Evolutionary conservation across 129 eudicot species (phyloP), one percentile per base, ranked within the genome.

Genomic region (Chrysanthemum makinoi): DNA sequence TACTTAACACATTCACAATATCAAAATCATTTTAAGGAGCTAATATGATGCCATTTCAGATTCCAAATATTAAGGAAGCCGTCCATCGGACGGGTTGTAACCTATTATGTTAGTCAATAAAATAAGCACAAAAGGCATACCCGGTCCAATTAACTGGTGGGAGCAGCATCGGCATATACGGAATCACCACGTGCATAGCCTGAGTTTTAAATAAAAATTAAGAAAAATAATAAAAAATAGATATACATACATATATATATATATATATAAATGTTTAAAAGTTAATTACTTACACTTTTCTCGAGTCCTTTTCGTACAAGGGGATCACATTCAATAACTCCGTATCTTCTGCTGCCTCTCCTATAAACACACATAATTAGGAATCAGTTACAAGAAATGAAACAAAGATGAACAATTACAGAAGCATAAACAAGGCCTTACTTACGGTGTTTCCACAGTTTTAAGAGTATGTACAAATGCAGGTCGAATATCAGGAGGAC

Each of bases 101-200:
- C 24, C 24, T 22, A 22, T 22, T 35, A 55, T 13, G 22, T 58
- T 68, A 62, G 15, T 52, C 57, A 52, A 52, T 52, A n/a, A 10
- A 69, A 16, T 1, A 61, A 30, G 14, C 19, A 11, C 58, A 47
- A 76, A 68, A 60, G 5, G 17, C 86, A 67, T 93, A 93, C 98
- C 98, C 87, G 10, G 90, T 78, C 98, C 98, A 93, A 59, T 83
- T 83, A 26, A 82, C 64, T 16, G 98, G 98, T 24, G 98, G 98
- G 62, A 93, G 75, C 79, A 93, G 74, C 98, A 93, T 93, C 49
- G 98, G 98, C 98, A 93, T 93, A 74, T 93, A 93, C 3, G 98
- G 98, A 61, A 93, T 87, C 84, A 93, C 98, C 96, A 93, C 85
- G 83, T 93, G 98, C 86, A 88, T 89, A 64, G 96, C 95, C 98